These are phyloP conservation scores for Luffa acutangula DNA, from an alignment of 306 rosid species.

Conservation along the genomic window DNA sequence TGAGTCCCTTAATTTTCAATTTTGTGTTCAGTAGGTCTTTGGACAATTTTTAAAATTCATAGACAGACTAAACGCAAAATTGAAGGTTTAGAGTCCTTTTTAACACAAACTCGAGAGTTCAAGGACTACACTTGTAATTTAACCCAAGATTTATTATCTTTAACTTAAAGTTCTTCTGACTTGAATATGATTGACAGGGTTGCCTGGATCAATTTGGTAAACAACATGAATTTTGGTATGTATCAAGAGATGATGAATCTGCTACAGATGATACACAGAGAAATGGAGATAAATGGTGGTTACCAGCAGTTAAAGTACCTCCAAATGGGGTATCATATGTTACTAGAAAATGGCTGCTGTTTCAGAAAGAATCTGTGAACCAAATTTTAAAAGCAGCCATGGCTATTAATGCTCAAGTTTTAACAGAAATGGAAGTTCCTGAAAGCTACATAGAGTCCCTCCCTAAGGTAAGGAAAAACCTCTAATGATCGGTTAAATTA, in stretches of 20 bases:
- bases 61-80: no score
- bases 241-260: conserved; percentile 31
- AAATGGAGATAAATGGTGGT: conserved; percentile 84
- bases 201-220: conserved; percentile 50
- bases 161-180: conserved; percentile 11
- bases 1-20: no score
- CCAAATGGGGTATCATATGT: conserved; percentile 58
- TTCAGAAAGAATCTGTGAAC: conserved; percentile 57
- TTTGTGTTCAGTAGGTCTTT: no score
- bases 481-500: not conserved
- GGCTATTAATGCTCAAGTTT: conserved; percentile 87
- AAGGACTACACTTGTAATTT: no score
- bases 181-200: conserved; percentile 31
- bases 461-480: conserved; percentile 51
- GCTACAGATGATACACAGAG: conserved; percentile 28
- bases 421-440: conserved; percentile 72
- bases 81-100: no score
- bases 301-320: conserved; percentile 63
- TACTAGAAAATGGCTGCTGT: conserved; percentile 49
- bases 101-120: no score
- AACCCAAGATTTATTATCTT: not conserved
- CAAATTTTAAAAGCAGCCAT: conserved; percentile 91
- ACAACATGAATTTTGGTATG: conserved; percentile 79
- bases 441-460: conserved; percentile 84
- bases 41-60: no score